Conservation (phyloP, 805 yeast genomes). For the Kodamaea neixiangensis region DNA sequence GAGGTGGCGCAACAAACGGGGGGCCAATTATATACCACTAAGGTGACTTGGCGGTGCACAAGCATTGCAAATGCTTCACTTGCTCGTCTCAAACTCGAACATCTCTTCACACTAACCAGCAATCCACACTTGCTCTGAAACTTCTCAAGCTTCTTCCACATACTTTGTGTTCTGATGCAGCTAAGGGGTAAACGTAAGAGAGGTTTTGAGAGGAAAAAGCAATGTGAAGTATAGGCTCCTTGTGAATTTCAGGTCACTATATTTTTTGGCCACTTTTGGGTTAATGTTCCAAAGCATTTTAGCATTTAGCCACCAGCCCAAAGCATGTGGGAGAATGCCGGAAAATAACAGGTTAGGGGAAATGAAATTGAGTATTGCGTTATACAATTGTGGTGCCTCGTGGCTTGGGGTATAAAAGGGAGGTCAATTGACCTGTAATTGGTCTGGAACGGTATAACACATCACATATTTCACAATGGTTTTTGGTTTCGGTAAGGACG, state of each 20-base stretch:
- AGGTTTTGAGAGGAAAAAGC: background rate
- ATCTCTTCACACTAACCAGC: too few species aligned
- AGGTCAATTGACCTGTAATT: background rate
- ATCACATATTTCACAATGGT: constrained; percentile 33
- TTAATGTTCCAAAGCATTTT: background rate
- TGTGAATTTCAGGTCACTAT: background rate
- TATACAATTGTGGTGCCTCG: constrained; percentile 2
- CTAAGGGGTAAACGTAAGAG: background rate
- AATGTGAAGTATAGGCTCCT: background rate
- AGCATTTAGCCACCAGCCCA: background rate
- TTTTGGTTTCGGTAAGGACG: constrained; percentile 35
- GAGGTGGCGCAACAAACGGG: too few species aligned
- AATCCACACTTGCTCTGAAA: too few species aligned
- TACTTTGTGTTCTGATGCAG: background rate
- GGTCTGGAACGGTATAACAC: background rate
- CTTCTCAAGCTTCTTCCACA: background rate
- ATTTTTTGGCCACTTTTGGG: constrained; percentile 1
- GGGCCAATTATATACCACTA: too few species aligned
- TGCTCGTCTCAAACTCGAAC: too few species aligned
- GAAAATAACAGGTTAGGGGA: constrained; percentile 1
- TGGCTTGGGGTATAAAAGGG: constrained; percentile 2
- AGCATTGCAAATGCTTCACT: too few species aligned
- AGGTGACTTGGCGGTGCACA: too few species aligned
- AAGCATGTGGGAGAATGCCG: constrained; percentile 2
- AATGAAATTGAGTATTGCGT: constrained; percentile 1